Evolutionary conservation across 1,139 yeast species (phyloP).

Genomic region (Blastobotrys proliferans): DNA sequence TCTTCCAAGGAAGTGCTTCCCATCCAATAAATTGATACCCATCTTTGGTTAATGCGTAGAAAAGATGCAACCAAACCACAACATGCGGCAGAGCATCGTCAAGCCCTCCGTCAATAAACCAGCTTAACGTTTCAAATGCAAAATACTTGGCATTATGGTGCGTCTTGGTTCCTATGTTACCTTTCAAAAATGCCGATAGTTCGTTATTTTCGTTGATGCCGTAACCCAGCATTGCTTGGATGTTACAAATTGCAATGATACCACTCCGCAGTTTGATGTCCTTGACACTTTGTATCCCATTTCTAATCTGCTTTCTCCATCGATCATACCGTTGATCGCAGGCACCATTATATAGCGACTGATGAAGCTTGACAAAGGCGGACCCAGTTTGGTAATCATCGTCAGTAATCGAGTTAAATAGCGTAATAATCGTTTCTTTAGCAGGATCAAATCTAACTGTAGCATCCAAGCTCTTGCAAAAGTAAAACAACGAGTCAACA

Average conservation of each 20-base stretch:
- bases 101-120: neutral
- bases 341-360: constrained; percentile 13
- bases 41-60: constrained; percentile 2
- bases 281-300: neutral
- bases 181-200: neutral
- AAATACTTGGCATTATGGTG: neutral
- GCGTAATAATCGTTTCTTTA: constrained; percentile 21
- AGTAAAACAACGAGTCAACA: constrained; percentile 31
- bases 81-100: constrained; percentile 11
- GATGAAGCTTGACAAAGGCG: constrained; percentile 24
- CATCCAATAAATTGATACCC: neutral
- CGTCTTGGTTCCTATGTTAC: neutral
- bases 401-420: constrained; percentile 22
- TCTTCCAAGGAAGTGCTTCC: neutral
- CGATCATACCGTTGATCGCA: neutral
- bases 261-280: constrained; percentile 3
- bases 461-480: constrained; percentile 30
- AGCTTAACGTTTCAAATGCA: constrained; percentile 1
- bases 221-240: constrained; percentile 27
- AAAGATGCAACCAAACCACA: constrained; percentile 16
- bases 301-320: neutral
- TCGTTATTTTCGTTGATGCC: constrained; percentile 21
- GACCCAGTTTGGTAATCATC: constrained; percentile 17
- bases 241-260: constrained; percentile 27
- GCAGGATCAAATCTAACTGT: constrained; percentile 27